Conservation (phyloP, 1,284 basidiomycete species). For the Leucoagaricus sp. region DNA sequence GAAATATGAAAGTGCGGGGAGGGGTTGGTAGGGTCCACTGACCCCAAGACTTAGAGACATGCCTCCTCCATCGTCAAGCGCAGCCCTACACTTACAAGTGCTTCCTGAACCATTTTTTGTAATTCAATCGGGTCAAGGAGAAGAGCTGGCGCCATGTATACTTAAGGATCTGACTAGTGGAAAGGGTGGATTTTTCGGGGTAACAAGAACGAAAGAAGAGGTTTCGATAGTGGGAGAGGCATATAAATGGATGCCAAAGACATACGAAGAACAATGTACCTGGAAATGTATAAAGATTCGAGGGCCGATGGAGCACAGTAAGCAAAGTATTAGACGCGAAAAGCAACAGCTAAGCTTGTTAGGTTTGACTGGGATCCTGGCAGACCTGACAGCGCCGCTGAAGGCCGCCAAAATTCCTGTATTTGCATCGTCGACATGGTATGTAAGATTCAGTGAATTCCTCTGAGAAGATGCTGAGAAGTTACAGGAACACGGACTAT, state of each 20-base stretch:
- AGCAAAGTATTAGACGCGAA: slow-evolving; percentile 22
- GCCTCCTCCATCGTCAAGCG: slow-evolving; percentile 49
- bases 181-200: slow-evolving; percentile 46
- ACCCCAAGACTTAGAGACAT: slow-evolving; percentile 29
- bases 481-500: slow-evolving; percentile 62
- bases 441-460: slow-evolving; percentile 13
- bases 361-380: slow-evolving; percentile 63
- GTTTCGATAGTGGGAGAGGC: slow-evolving; percentile 58
- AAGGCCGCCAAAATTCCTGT: slow-evolving; percentile 56
- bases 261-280: slow-evolving; percentile 37
- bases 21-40: not conserved
- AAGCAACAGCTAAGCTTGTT: not conserved
- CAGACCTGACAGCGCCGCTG: slow-evolving; percentile 57
- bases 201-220: slow-evolving; percentile 63
- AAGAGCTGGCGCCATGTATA: slow-evolving; percentile 31
- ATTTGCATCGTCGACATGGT: slow-evolving; percentile 75
- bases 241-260: slow-evolving; percentile 35
- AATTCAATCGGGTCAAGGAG: slow-evolving; percentile 43
- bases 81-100: slow-evolving; percentile 52
- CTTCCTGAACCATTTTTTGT: slow-evolving; percentile 60
- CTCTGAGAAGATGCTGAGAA: not conserved
- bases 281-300: slow-evolving; percentile 65
- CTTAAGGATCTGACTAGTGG: slow-evolving; percentile 29
- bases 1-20: not conserved
- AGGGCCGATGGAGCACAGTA: slow-evolving; percentile 70